Percentiles rank a stretch among this genome's conserved stretches.
Evolutionary conservation across 2,329 filamentous ascomycete genomes (phyloP).

Genomic region (Xylaria sp.): DNA sequence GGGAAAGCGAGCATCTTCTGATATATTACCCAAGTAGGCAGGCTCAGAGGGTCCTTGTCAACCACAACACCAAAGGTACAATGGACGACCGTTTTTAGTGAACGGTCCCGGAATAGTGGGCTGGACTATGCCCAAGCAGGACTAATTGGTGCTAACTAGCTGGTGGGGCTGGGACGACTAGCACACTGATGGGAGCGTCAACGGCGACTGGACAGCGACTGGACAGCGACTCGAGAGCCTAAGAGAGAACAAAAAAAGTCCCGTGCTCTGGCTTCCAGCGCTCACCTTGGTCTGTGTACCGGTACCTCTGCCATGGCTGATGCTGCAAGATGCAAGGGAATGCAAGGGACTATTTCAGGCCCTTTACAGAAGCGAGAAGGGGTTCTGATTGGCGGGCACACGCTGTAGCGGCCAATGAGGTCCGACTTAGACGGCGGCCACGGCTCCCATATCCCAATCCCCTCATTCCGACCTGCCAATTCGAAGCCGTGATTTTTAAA

Average conservation of each 20-base stretch:
- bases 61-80: conserved; percentile 32
- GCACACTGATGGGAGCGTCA: not conserved
- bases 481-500: not conserved
- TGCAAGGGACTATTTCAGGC: conserved; percentile 42
- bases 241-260: conserved; percentile 31
- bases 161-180: conserved; percentile 10
- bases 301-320: not conserved
- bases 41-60: not conserved
- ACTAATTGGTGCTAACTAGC: conserved; percentile 9
- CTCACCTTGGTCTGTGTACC: conserved; percentile 7
- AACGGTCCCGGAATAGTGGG: conserved; percentile 29
- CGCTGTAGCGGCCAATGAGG: conserved; percentile 26
- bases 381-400: conserved; percentile 28
- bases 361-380: conserved; percentile 39
- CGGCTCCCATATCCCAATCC: not conserved
- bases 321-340: conserved; percentile 26
- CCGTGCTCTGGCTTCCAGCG: conserved; percentile 28
- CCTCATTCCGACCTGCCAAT: conserved; percentile 24
- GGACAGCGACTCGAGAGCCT: not conserved
- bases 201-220: not conserved
- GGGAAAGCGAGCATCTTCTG: conserved; percentile 15
- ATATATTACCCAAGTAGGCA: too few species aligned
- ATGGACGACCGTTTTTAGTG: conserved; percentile 32
- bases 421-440: not conserved
- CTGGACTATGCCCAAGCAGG: conserved; percentile 30